Base-by-base conservation (phyloP, 2,329 filamentous ascomycete genomes). In the Apiospora kogelbergensis region DNA sequence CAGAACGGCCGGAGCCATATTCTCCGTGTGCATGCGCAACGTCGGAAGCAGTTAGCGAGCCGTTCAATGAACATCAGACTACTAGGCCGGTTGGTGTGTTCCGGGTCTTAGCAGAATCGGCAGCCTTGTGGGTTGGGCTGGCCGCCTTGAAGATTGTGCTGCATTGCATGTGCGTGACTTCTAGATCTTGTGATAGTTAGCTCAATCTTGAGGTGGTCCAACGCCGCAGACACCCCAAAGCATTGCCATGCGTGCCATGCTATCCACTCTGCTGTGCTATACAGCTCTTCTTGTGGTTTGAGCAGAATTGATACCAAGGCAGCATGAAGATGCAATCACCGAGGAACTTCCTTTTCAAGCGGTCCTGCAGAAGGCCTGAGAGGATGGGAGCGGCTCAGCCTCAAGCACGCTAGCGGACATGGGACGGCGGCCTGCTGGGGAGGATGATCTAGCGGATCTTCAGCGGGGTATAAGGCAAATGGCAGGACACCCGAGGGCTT, bases 351-450 rank as follows among this genome's bases (percentile, higher is more conserved):
- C 53, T 60, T 60, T 33, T 37, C 15, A 37, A 30, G 53, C 26
- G 53, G 26, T n/a, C 53, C 4, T n/a, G 40, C 17, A 15, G 5
- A 42, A 42, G 40, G 13, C 9, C 3, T n/a, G 20, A 37, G 26
- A 33, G 48, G 48, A 57, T 57, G 15, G 48, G 48, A 60, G 30
- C 53, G 53, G 53, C 53, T 60, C 53, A 60, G 53, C 53, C 53
- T 60, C 53, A 37, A 60, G 17, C 17, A 60, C 53, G 53, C 53
- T 60, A 60, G 53, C 6, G 26, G 53, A 60, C 20, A 37, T 60
- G 53, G 53, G 53, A 60, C 30, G 53, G 37, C 53, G 53, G 30
- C 53, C 53, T 60, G 30, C 30, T 60, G 53, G 26, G 53, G 15
- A 57, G 13, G 40, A 15, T 30, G 9, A 20, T 26, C 26, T 57